phyloP scores from a whole-genome alignment of 352 stramenopile species.

The Globisporangium barbulae region DNA sequence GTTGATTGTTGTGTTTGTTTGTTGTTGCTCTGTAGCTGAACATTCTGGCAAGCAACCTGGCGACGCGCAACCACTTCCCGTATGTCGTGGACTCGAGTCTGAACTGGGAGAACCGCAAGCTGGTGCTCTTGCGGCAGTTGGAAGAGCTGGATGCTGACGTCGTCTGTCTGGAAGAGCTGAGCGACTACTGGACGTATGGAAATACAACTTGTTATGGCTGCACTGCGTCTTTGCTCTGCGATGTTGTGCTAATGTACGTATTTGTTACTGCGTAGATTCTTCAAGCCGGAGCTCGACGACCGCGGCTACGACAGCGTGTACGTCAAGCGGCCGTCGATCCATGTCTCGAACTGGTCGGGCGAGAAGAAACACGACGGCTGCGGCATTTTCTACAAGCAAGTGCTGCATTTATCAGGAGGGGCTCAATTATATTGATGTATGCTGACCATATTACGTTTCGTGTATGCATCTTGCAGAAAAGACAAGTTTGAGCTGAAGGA shows the following conservation, averaged over 20 bases:
- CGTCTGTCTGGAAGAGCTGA: slow-evolving; percentile 82
- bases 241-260: not conserved
- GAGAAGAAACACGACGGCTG: slow-evolving; percentile 88
- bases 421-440: not conserved
- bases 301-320: slow-evolving; percentile 85
- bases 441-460: not conserved
- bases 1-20: not conserved
- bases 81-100: slow-evolving; percentile 82
- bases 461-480: slow-evolving; percentile 33
- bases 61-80: slow-evolving; percentile 80
- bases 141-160: slow-evolving; percentile 76
- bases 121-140: slow-evolving; percentile 69
- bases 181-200: slow-evolving; percentile 87
- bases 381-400: slow-evolving; percentile 86
- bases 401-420: not conserved
- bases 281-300: slow-evolving; percentile 67
- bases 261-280: slow-evolving; percentile 45
- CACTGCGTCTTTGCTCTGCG: not conserved
- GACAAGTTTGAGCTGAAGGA: slow-evolving; percentile 86
- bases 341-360: slow-evolving; percentile 84
- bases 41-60: slow-evolving; percentile 84
- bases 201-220: not conserved
- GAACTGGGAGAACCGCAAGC: slow-evolving; percentile 83
- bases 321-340: slow-evolving; percentile 80
- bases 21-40: slow-evolving; percentile 45